Evolutionary conservation across 2,329 filamentous ascomycete species (phyloP).

Genomic region (Xylariaceae sp.): DNA sequence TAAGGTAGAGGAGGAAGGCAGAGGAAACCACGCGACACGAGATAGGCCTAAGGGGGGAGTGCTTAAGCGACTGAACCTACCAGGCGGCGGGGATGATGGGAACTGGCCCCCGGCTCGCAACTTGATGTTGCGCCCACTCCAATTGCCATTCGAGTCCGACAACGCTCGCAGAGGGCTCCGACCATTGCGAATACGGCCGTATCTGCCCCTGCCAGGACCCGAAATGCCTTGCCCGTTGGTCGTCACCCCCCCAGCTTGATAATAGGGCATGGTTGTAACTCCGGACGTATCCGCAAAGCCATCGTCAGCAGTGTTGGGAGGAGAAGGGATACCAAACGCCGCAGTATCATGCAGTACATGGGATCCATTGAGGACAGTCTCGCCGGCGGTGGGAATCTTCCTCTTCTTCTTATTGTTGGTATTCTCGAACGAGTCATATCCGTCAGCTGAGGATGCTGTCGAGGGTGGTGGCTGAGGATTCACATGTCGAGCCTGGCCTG

Average conservation of each 20-base stretch:
- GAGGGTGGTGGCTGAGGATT: slow-evolving; percentile 55
- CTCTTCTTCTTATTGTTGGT: slow-evolving; percentile 99
- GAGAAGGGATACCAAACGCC: slow-evolving; percentile 24
- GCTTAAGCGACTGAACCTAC: slow-evolving; percentile 27
- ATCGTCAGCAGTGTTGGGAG: slow-evolving; percentile 27
- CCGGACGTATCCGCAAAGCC: slow-evolving; percentile 23
- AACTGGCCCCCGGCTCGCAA: slow-evolving; percentile 34
- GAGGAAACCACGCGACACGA: too few species aligned
- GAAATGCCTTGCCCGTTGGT: slow-evolving; percentile 64
- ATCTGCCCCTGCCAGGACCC: slow-evolving; percentile 76
- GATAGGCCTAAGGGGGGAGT: not conserved
- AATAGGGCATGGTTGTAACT: slow-evolving; percentile 27
- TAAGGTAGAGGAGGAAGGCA: not conserved
- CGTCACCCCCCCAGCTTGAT: slow-evolving; percentile 42
- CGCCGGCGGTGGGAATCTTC: slow-evolving; percentile 88
- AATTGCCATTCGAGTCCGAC: slow-evolving; percentile 50
- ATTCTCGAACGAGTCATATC: slow-evolving; percentile 96
- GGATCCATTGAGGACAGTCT: slow-evolving; percentile 42
- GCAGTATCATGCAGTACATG: slow-evolving; percentile 32
- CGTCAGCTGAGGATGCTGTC: slow-evolving; percentile 66
- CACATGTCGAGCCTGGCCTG: slow-evolving; percentile 36
- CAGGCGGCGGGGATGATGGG: slow-evolving; percentile 30
- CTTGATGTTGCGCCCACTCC: slow-evolving; percentile 42
- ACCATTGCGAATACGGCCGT: slow-evolving; percentile 58
- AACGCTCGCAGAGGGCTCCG: slow-evolving; percentile 56